Evolutionary conservation across 2,329 filamentous ascomycete genomes (phyloP).

Genomic region (Seiridium unicorne): DNA sequence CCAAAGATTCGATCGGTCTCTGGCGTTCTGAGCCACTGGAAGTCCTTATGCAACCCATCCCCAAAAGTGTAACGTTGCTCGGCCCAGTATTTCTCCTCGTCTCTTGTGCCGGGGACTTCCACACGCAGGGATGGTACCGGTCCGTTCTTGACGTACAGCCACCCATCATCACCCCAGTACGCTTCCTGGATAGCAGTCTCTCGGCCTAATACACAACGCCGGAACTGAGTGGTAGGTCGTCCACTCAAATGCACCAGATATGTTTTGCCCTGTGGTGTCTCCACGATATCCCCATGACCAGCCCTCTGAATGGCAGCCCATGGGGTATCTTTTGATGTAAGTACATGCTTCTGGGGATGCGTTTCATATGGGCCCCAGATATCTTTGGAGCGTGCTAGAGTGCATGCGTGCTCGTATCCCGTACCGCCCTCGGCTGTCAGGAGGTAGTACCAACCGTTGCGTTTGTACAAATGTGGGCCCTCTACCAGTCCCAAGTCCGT

Average conservation of each 20-base stretch:
- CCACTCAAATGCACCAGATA: slow-evolving; percentile 54
- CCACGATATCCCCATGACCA: slow-evolving; percentile 53
- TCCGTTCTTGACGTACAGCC: slow-evolving; percentile 61
- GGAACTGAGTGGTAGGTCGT: slow-evolving; percentile 48
- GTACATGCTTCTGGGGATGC: slow-evolving; percentile 56
- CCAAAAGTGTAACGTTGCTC: slow-evolving; percentile 47
- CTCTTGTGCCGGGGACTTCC: slow-evolving; percentile 45
- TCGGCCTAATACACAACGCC: slow-evolving; percentile 52
- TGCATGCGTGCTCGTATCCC: slow-evolving; percentile 59
- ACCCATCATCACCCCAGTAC: slow-evolving; percentile 58
- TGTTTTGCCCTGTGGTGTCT: slow-evolving; percentile 49
- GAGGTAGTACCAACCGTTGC: slow-evolving; percentile 58
- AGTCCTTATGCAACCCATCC: slow-evolving; percentile 45
- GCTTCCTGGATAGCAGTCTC: slow-evolving; percentile 60
- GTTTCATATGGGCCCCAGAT: slow-evolving; percentile 62
- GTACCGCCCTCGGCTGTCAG: slow-evolving; percentile 61
- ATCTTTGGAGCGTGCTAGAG: slow-evolving; percentile 50
- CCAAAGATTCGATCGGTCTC: slow-evolving; percentile 53
- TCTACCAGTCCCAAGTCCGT: slow-evolving; percentile 55
- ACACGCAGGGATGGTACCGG: slow-evolving; percentile 53
- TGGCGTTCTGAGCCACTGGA: slow-evolving; percentile 58
- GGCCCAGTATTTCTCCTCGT: slow-evolving; percentile 50
- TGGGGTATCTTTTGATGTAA: slow-evolving; percentile 51
- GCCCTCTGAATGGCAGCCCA: slow-evolving; percentile 49
- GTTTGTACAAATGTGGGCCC: slow-evolving; percentile 58